Percentiles rank a stretch among this genome's conserved stretches.
These are phyloP conservation scores for Candida cerambycidarum DNA, from an alignment of 805 yeast genomes.

Conservation along the genomic window DNA sequence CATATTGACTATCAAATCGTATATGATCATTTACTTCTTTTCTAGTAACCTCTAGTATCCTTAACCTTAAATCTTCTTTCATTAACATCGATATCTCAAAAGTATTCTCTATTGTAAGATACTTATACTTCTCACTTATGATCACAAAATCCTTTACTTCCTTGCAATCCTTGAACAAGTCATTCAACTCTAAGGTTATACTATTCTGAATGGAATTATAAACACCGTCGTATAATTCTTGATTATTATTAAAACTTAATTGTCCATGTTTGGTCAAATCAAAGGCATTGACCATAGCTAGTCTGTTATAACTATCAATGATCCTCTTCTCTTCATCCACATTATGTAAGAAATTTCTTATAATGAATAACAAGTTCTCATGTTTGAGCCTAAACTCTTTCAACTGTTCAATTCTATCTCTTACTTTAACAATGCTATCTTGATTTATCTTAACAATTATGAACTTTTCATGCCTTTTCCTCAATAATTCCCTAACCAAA, in stretches of 20 bases:
- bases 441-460: constrained; percentile 61
- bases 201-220: constrained; percentile 22
- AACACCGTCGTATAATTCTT: constrained; percentile 23
- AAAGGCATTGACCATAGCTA: constrained; percentile 28
- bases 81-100: constrained; percentile 25
- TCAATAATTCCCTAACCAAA: constrained; percentile 68
- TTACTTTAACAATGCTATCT: constrained; percentile 30
- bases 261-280: constrained; percentile 34
- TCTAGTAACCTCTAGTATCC: constrained; percentile 29
- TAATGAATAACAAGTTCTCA: constrained; percentile 43
- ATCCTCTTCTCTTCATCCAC: constrained; percentile 19
- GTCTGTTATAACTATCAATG: constrained; percentile 28
- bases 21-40: constrained; percentile 24
- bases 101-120: constrained; percentile 13
- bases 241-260: constrained; percentile 29
- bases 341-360: constrained; percentile 18
- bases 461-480: constrained; percentile 73
- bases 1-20: constrained; percentile 14
- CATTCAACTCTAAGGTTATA: constrained; percentile 24
- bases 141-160: constrained; percentile 28
- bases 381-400: constrained; percentile 53
- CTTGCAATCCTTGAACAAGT: constrained; percentile 24
- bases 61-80: constrained; percentile 36
- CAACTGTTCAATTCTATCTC: constrained; percentile 45
- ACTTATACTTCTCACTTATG: constrained; percentile 24